These are phyloP conservation scores for Desmodesmus armatus DNA, from an alignment of 139 green algal genomes.

Conservation along the genomic window DNA sequence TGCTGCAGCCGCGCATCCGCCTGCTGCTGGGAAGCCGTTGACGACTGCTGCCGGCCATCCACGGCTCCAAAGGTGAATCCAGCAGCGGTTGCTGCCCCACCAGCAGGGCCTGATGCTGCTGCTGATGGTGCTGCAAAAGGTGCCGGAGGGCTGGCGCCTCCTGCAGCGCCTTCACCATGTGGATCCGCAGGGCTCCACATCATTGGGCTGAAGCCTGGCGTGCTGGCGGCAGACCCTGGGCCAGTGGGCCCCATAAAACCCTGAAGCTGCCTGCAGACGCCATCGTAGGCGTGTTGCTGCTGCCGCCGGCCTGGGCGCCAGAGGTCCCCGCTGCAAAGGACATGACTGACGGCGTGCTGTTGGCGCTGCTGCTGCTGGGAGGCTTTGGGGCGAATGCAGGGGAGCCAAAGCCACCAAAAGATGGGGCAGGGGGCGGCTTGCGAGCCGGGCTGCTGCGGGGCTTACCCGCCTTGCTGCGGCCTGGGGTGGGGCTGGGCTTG, in stretches of 20 bases:
- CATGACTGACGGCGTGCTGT: not conserved
- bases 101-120: not conserved
- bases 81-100: too few species aligned
- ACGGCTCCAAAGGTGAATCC: too few species aligned
- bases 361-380: not conserved
- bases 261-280: too few species aligned
- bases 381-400: not conserved
- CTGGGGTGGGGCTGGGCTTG: not conserved
- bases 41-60: too few species aligned
- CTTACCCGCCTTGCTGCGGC: not conserved
- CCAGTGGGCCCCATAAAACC: too few species aligned
- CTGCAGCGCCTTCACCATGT: not conserved
- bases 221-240: not conserved
- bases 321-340: too few species aligned
- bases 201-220: constrained; percentile 39
- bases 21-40: too few species aligned
- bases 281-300: too few species aligned
- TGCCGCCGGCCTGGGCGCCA: too few species aligned
- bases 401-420: constrained; percentile 28
- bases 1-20: too few species aligned
- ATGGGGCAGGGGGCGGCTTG: not conserved
- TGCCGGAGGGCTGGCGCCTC: not conserved
- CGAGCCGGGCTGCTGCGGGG: not conserved
- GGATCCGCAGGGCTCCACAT: constrained; percentile 44
- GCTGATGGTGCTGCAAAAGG: constrained; percentile 1